These are phyloP conservation scores for Lasiosphaeria ovina DNA, from an alignment of 495 filamentous ascomycete genomes.

Conservation along the genomic window DNA sequence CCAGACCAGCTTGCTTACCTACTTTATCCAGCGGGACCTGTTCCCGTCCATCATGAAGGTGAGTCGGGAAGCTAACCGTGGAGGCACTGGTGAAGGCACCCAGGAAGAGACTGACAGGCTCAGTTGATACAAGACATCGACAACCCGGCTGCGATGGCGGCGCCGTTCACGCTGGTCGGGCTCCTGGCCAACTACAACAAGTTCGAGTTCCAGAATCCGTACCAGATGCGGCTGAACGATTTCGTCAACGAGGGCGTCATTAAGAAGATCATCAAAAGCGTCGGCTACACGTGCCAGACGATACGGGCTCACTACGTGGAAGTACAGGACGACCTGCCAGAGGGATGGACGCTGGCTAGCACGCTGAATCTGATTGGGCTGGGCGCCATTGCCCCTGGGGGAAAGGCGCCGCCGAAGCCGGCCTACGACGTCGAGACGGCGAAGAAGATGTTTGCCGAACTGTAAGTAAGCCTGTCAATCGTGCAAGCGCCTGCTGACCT, in stretches of 20 bases:
- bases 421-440: conserved; percentile 64
- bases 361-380: conserved; percentile 85
- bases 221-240: conserved; percentile 90
- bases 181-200: conserved; percentile 98
- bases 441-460: conserved; percentile 69
- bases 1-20: conserved; percentile 87
- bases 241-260: conserved; percentile 93
- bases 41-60: conserved; percentile 97
- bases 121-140: conserved; percentile 87
- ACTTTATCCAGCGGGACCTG: conserved; percentile 91
- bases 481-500: neutral
- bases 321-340: conserved; percentile 88
- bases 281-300: conserved; percentile 65
- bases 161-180: conserved; percentile 80
- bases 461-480: conserved; percentile 38
- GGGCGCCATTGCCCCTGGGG: conserved; percentile 67
- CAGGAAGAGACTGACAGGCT: neutral
- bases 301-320: conserved; percentile 75
- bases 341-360: conserved; percentile 80
- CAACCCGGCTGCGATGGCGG: conserved; percentile 56
- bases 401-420: conserved; percentile 59
- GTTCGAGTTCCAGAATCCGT: conserved; percentile 97
- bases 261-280: conserved; percentile 71
- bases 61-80: conserved; percentile 3
- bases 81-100: neutral